phyloP scores from a whole-genome alignment of 2,329 filamentous ascomycete species.

The Colletotrichum tropicicola region DNA sequence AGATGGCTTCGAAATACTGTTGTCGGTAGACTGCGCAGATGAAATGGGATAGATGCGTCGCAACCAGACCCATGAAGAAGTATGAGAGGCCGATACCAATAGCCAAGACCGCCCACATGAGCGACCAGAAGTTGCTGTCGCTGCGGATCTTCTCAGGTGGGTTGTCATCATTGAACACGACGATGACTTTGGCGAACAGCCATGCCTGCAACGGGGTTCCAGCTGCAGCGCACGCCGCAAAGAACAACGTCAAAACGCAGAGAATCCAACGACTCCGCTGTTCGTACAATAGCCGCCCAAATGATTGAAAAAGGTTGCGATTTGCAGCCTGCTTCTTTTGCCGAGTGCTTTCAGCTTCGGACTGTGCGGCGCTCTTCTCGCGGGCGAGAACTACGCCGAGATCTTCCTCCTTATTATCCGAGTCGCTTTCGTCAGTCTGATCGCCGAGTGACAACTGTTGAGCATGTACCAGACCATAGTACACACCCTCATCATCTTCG shows the following conservation, averaged over 20 bases:
- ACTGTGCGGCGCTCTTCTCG: constrained; percentile 55
- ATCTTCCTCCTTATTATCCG: constrained; percentile 50
- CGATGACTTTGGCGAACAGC: constrained; percentile 63
- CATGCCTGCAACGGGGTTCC: constrained; percentile 61
- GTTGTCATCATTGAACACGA: constrained; percentile 52
- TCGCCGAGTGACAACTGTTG: constrained; percentile 67
- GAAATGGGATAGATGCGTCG: constrained; percentile 56
- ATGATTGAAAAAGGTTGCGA: constrained; percentile 59
- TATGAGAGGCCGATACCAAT: constrained; percentile 62
- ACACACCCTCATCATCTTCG: constrained; percentile 66
- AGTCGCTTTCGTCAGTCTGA: constrained; percentile 46
- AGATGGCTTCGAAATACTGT: constrained; percentile 68
- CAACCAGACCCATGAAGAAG: constrained; percentile 54
- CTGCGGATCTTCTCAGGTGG: constrained; percentile 43
- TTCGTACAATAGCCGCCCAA: constrained; percentile 66
- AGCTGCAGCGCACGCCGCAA: constrained; percentile 52
- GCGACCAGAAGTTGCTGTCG: constrained; percentile 67
- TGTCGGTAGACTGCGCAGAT: constrained; percentile 64
- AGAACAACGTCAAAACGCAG: constrained; percentile 59
- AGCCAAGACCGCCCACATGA: constrained; percentile 72
- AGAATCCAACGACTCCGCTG: constrained; percentile 60
- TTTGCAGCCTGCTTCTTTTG: constrained; percentile 46
- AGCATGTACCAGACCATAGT: constrained; percentile 72
- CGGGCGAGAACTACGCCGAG: constrained; percentile 48
- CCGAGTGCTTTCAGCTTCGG: constrained; percentile 39